Evolutionary conservation across 1,284 basidiomycete genomes (phyloP), one percentile per base, ranked within the genome.

Genomic region (Trametes sp.): DNA sequence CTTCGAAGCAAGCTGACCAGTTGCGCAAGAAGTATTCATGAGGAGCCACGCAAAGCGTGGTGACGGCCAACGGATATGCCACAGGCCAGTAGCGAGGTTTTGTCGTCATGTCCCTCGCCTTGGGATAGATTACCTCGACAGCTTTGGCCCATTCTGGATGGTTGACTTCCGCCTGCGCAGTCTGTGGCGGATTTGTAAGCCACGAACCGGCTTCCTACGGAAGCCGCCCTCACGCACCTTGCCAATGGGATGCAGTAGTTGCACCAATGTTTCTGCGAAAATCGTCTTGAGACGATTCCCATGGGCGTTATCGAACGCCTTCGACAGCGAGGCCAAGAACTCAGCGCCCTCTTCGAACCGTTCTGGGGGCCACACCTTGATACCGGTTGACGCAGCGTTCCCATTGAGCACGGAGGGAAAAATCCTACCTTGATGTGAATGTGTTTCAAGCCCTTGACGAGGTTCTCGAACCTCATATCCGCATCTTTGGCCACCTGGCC

Each of bases 111-210:
- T 92, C 91, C 59, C 86, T 84, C 5, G 95, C 94, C 70, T 93
- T 91, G 1, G 92, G 90, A 72, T 91, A 89, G 45, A 98, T 93
- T 7, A 87, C 80, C 67, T 95, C 91, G 50, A 98, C 91, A 0
- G 95, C 95, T 73, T 94, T 95, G 1, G 89, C 91, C 96, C 96
- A 98, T 59, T 92, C 84, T 0, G 96, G 96, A 74, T 98, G 93
- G 72, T 98, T 98, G 52, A 97, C 94, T 79, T 98, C 96, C 1
- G 95, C 96, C 74, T 97, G 95, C 0, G 95, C 96, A 28, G 93
- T 95, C 89, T 95, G 69, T 16, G 36, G 41, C 3, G 54, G 14
- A 35, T n/a, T 4, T 19, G 46, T 52, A 6, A 58, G 54, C 23
- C 14, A 11, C 8, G 26, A 5, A 26, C n/a, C 41, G 23, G 26